Evolutionary conservation across 78 protist species (phyloP).

Genomic region (Cavenderia fasciculata): DNA sequence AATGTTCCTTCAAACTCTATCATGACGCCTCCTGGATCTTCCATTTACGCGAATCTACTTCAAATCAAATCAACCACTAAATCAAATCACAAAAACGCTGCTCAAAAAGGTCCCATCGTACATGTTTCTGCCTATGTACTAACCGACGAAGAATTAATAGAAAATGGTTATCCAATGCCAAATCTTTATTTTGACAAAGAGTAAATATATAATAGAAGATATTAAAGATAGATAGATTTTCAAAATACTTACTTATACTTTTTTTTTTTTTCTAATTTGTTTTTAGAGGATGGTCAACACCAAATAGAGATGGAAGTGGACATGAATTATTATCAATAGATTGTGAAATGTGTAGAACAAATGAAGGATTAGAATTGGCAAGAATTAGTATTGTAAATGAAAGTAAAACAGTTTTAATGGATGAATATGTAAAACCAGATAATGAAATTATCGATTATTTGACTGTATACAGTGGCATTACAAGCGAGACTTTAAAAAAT

Average conservation of each 20-base stretch:
- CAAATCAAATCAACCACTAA: not conserved
- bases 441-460: slow-evolving; percentile 82
- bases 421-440: slow-evolving; percentile 83
- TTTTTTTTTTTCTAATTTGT: no score
- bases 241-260: no score
- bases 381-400: slow-evolving; percentile 89
- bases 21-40: not conserved
- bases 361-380: slow-evolving; percentile 84
- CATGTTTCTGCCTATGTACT: slow-evolving; percentile 30
- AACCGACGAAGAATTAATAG: slow-evolving; percentile 40
- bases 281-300: not conserved
- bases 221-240: not conserved
- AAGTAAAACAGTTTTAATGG: slow-evolving; percentile 26
- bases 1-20: not conserved
- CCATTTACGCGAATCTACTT: not conserved
- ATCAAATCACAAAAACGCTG: not conserved
- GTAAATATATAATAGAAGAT: not conserved
- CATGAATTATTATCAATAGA: slow-evolving; percentile 80
- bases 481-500: slow-evolving; percentile 49
- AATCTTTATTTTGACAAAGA: not conserved
- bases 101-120: not conserved
- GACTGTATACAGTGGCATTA: slow-evolving; percentile 90
- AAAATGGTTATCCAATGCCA: slow-evolving; percentile 54
- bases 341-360: slow-evolving; percentile 90
- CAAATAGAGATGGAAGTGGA: not conserved